Conservation (phyloP, 768 basidiomycete genomes). For the Podaxis sp. region DNA sequence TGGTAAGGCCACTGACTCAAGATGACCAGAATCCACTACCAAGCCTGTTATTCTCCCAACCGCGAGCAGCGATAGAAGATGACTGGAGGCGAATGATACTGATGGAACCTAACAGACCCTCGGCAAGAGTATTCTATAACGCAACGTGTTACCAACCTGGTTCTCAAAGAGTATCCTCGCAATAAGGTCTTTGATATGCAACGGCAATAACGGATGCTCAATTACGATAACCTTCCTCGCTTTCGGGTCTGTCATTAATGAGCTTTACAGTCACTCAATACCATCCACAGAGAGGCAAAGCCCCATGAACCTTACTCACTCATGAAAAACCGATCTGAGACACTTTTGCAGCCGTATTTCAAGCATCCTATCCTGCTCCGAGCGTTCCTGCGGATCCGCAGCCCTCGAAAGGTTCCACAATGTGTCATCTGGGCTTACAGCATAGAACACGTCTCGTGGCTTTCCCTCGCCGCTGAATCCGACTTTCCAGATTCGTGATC, state of each 20-base stretch:
- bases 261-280: conserved; percentile 42
- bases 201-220: conserved; percentile 84
- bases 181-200: conserved; percentile 84
- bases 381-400: conserved; percentile 47
- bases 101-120: conserved; percentile 69
- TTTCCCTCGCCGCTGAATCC: conserved; percentile 96
- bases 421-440: conserved; percentile 35
- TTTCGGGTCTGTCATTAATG: conserved; percentile 91
- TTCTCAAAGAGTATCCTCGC: conserved; percentile 88
- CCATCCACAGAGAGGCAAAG: not conserved
- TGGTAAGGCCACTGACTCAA: conserved; percentile 85
- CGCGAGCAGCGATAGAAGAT: conserved; percentile 79
- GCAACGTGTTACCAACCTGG: conserved; percentile 48
- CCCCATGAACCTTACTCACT: conserved; percentile 46
- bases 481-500: conserved; percentile 92
- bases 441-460: conserved; percentile 83
- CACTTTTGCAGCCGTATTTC: conserved; percentile 64
- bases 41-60: conserved; percentile 90
- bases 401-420: conserved; percentile 64
- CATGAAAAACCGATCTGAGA: conserved; percentile 76
- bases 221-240: conserved; percentile 91
- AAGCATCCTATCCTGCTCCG: conserved; percentile 72
- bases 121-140: not conserved
- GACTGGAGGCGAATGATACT: conserved; percentile 88
- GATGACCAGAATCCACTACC: conserved; percentile 88